Evolutionary conservation across 1,284 basidiomycete genomes (phyloP), one percentile per base, ranked within the genome.

Genomic region (Sparassis latifolia): DNA sequence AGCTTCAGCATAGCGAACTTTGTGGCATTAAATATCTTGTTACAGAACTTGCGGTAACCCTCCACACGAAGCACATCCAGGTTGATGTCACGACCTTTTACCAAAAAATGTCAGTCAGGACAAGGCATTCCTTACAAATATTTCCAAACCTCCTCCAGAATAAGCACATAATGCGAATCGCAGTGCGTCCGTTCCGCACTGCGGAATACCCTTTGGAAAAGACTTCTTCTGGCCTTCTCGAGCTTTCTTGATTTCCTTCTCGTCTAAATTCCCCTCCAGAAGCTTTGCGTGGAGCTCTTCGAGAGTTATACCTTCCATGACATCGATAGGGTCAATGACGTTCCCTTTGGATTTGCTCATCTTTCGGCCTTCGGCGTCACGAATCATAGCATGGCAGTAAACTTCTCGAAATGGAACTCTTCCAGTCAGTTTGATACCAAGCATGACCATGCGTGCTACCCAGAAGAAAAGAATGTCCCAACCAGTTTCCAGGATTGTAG

Each of bases 401-500:
- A 97, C 93, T 69, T 97, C 92, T 54, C 82, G 79, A 79, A 97
- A 97, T 0, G 95, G 94, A 73, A 97, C 80, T 62, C 86, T 69
- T 42, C 79, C 92, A 0, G 95, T 97, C 47, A 96, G 79, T 54
- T 88, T 78, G 64, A 92, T 75, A 48, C 95, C 94, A 33, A 97
- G 83, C 67, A 97, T 78, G 54, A 91, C 93, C 95, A 97, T 97
- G 45, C 92, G 84, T 3, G 95, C 93, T 29, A 97, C 93, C 94
- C 95, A 97, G 82, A 97, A 97, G 79, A 95, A 95, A 33, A 97
- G 70, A 60, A 97, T 97, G 60, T 97, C 94, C 93, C 95, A 97
- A 42, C 94, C 95, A 0, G 95, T 97, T 70, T 97, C 94, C 42
- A 97, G 80, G 47, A 97, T 62, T 28, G 84, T 80, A 9, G 89